phyloP scores from a whole-genome alignment of 2,329 filamentous ascomycete genomes.

The Pseudopithomyces chartarum region DNA sequence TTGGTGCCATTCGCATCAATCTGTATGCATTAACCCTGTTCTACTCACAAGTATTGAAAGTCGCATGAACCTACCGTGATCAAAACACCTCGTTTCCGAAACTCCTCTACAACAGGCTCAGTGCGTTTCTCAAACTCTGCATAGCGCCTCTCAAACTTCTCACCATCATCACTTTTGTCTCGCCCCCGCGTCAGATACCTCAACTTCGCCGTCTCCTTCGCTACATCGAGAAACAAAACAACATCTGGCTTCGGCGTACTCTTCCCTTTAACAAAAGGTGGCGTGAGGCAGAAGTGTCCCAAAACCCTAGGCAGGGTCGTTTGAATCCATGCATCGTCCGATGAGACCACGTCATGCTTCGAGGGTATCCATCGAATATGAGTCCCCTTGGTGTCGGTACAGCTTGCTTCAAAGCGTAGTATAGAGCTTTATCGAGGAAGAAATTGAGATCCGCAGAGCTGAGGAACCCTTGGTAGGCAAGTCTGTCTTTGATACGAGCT shows the following conservation, averaged over 20 bases:
- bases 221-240: conserved; percentile 7
- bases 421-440: not conserved
- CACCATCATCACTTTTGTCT: conserved; percentile 4
- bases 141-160: not conserved
- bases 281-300: too few species aligned
- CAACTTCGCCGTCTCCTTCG: conserved; percentile 6
- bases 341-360: conserved; percentile 6
- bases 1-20: not conserved
- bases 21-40: not conserved
- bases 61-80: conserved; percentile 5
- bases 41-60: too few species aligned
- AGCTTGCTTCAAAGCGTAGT: not conserved
- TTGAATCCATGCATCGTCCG: not conserved
- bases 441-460: conserved; percentile 1
- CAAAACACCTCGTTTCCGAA: not conserved
- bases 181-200: conserved; percentile 6
- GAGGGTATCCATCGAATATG: conserved; percentile 11
- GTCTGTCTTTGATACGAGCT: not conserved
- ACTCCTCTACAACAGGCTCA: conserved; percentile 1
- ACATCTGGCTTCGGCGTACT: not conserved
- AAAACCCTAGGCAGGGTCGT: not conserved
- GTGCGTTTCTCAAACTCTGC: conserved; percentile 1
- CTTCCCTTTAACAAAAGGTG: too few species aligned
- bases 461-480: conserved; percentile 12
- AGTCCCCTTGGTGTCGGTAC: not conserved